A percentile compares a stretch with the other conserved stretches of the same genome.
Conservation (phyloP, 345 rosid species). For the Cardamine resedifolia region DNA sequence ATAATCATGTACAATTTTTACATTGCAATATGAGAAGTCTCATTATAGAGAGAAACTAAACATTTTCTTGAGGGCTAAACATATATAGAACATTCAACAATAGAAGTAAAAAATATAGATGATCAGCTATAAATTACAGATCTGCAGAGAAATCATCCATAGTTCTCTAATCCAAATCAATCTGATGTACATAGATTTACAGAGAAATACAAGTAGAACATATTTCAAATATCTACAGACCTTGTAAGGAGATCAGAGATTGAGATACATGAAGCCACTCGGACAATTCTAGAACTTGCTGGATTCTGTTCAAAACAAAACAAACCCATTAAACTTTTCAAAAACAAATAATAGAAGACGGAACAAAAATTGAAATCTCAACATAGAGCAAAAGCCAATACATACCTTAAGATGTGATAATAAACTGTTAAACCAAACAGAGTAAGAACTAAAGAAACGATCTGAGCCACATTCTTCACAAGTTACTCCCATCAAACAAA, state of each 20-base stretch:
- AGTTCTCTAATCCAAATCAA: not conserved
- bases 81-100: not conserved
- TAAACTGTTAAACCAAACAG: conserved; percentile 66
- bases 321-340: not conserved
- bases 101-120: not conserved
- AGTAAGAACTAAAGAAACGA: conserved; percentile 63
- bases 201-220: not conserved
- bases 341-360: not conserved
- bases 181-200: not conserved
- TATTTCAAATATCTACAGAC: conserved; percentile 33
- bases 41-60: not conserved
- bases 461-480: conserved; percentile 68
- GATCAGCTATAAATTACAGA: not conserved
- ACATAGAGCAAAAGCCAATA: not conserved
- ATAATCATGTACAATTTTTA: not conserved
- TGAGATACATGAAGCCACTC: conserved; percentile 73
- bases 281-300: conserved; percentile 64
- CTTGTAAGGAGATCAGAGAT: conserved; percentile 72
- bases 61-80: not conserved
- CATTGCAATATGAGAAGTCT: not conserved
- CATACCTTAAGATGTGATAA: conserved; percentile 60
- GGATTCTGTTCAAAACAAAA: conserved; percentile 52
- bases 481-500: conserved; percentile 72
- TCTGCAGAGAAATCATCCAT: not conserved
- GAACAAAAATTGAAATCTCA: conserved; percentile 20